Evolutionary conservation across 2,329 filamentous ascomycete species (phyloP).

Genomic region (Penicillium frequentans): DNA sequence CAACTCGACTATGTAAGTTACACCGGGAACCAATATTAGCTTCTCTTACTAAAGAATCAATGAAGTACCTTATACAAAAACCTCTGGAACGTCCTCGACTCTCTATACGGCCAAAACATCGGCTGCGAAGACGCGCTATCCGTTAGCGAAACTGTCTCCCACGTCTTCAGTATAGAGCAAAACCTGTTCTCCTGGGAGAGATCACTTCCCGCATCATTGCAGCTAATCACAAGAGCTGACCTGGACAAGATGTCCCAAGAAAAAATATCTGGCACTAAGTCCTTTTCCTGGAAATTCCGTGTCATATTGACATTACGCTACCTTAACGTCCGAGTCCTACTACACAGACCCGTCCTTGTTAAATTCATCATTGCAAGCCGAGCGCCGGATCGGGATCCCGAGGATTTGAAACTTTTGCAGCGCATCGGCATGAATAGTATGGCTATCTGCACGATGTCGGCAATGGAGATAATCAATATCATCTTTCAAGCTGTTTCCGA

Average conservation of each 20-base stretch:
- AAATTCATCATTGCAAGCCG: slow-evolving; percentile 34
- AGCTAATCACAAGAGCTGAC: slow-evolving; percentile 1
- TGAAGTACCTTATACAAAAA: slow-evolving; percentile 31
- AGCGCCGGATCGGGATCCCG: slow-evolving; percentile 7
- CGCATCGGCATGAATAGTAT: slow-evolving; percentile 36
- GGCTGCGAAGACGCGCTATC: slow-evolving; percentile 31
- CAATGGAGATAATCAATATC: slow-evolving; percentile 29
- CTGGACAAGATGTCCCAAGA: background rate
- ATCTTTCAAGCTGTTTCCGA: slow-evolving; percentile 21
- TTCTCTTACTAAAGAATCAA: background rate
- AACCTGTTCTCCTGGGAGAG: slow-evolving; percentile 17
- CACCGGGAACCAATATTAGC: background rate
- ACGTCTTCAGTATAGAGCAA: slow-evolving; percentile 31
- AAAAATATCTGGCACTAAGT: slow-evolving; percentile 2
- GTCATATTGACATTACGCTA: slow-evolving; percentile 48
- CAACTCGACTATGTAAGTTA: slow-evolving; percentile 25
- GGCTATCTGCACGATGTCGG: slow-evolving; percentile 33
- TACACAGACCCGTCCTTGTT: slow-evolving; percentile 44
- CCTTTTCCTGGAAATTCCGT: slow-evolving; percentile 32
- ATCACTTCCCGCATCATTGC: slow-evolving; percentile 10
- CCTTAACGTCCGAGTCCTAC: slow-evolving; percentile 42
- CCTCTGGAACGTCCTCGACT: slow-evolving; percentile 39
- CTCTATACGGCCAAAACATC: slow-evolving; percentile 48
- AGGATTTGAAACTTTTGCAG: slow-evolving; percentile 25
- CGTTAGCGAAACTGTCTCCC: slow-evolving; percentile 31